Percentiles rank a stretch among this genome's conserved stretches.
Evolutionary conservation across 495 filamentous ascomycete genomes (phyloP).

Genomic region (Tetracladium setigerum): DNA sequence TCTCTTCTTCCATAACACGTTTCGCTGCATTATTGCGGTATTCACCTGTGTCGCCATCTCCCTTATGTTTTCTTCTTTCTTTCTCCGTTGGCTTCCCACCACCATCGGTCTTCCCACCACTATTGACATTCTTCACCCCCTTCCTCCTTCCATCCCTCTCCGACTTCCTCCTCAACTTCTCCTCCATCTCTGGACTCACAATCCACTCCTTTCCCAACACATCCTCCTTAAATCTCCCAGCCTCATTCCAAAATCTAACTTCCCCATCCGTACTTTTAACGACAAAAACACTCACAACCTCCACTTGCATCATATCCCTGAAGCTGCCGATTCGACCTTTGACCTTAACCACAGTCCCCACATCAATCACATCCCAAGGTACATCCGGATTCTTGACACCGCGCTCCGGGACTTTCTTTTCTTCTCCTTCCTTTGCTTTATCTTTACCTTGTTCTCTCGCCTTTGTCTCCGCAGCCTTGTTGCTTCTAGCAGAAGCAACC

Average conservation of each 20-base stretch:
- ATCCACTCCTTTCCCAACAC: slow-evolving; percentile 51
- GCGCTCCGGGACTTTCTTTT: background rate
- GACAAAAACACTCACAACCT: slow-evolving; percentile 56
- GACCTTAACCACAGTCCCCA: slow-evolving; percentile 65
- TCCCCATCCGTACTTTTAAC: slow-evolving; percentile 66
- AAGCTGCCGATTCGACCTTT: slow-evolving; percentile 67
- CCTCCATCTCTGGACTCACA: slow-evolving; percentile 18
- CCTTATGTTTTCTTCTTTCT: slow-evolving; percentile 1
- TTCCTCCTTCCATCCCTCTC: slow-evolving; percentile 15
- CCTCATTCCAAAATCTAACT: slow-evolving; percentile 66
- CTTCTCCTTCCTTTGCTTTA: background rate
- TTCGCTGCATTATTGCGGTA: background rate
- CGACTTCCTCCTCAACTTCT: slow-evolving; percentile 11
- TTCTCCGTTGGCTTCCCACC: background rate
- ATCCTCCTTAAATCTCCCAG: slow-evolving; percentile 50
- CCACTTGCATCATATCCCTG: slow-evolving; percentile 55
- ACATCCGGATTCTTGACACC: slow-evolving; percentile 6
- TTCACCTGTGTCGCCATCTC: background rate
- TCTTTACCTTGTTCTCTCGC: background rate
- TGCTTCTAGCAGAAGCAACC: background rate
- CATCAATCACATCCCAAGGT: slow-evolving; percentile 36
- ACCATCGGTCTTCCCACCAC: background rate
- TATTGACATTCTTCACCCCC: background rate
- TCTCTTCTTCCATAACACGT: background rate
- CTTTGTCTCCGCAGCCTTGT: background rate